These are phyloP conservation scores for Leccinum subatratum DNA, from an alignment of 1,284 basidiomycete species.

Conservation along the genomic window DNA sequence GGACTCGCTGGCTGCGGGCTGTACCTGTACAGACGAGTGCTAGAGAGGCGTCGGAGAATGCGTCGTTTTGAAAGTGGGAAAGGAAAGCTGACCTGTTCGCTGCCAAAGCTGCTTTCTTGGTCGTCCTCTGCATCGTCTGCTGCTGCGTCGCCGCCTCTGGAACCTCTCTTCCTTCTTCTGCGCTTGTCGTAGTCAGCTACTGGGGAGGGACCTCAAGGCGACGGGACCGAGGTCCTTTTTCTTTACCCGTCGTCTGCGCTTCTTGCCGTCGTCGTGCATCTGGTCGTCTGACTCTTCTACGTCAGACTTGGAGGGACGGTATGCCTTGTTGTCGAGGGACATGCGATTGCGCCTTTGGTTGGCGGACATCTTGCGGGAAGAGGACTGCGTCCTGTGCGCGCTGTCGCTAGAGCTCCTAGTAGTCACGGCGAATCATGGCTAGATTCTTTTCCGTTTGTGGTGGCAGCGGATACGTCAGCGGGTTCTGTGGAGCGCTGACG, in stretches of 20 bases:
- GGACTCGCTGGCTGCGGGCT: slow-evolving; percentile 18
- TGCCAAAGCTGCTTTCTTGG: slow-evolving; percentile 34
- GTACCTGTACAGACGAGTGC: slow-evolving; percentile 33
- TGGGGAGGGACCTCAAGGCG: slow-evolving; percentile 62
- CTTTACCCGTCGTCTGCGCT: slow-evolving; percentile 51
- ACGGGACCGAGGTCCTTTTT: slow-evolving; percentile 52
- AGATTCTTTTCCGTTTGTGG: slow-evolving; percentile 43
- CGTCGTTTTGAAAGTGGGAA: not conserved
- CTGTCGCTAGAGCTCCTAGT: slow-evolving; percentile 30
- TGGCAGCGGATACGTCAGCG: slow-evolving; percentile 30
- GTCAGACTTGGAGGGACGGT: slow-evolving; percentile 61
- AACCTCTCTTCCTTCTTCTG: slow-evolving; percentile 43
- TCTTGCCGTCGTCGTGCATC: slow-evolving; percentile 49
- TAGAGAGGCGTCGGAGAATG: slow-evolving; percentile 17
- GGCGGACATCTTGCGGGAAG: slow-evolving; percentile 27
- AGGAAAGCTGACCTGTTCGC: slow-evolving; percentile 30
- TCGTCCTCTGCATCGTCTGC: slow-evolving; percentile 29
- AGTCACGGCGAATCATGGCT: slow-evolving; percentile 69
- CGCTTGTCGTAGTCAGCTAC: slow-evolving; percentile 56
- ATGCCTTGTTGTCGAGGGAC: slow-evolving; percentile 72
- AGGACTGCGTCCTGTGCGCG: slow-evolving; percentile 33
- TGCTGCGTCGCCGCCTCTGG: slow-evolving; percentile 31
- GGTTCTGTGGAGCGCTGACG: slow-evolving; percentile 55
- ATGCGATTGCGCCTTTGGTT: slow-evolving; percentile 55
- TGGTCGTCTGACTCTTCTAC: slow-evolving; percentile 60